Base-by-base conservation (phyloP, 306 rosid species). In the Quercus parvula region DNA sequence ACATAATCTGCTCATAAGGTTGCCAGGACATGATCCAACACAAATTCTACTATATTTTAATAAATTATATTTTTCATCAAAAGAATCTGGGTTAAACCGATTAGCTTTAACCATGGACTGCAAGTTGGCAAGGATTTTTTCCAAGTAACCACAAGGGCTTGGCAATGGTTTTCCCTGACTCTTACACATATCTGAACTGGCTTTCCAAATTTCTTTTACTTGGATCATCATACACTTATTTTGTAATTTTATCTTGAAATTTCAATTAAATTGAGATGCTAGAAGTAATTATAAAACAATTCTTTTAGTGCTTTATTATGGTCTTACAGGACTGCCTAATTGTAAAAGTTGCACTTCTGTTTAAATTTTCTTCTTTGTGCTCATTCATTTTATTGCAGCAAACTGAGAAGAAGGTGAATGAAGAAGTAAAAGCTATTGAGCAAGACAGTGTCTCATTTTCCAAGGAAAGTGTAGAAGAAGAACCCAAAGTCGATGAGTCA, bases 391-490 rank as follows among this genome's bases (percentile, higher is more conserved):
- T 57, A 51, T 77, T 19, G 52, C 63, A 92, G 91, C 76, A 83
- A 73, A 78, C 78, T 49, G 94, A 84, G 78, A 88, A 88, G 78
- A 75, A 81, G 75, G 81, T 83, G 67, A 84, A 79, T 61, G 86
- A 85, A 38, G 94, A 75, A 46, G 82, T 44, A 56, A 81, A 85
- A 77, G 82, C 68, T 38, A 73, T 63, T 35, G 87, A 74, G 71
- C 74, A 88, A 52, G 81, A 57, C 73, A 76, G 38, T 0, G 76
- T 49, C 75, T 70, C 82, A 28, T 68, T 75, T 69, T 66, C 84
- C 70, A 81, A 84, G 57, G 87, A 79, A 68, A 84, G 71, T 58
- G 88, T 70, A 78, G 86, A 75, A 38, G 81, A 82, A 52, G 83
- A 79, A 15, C 82, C 73, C 70, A 78, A 89, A 80, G 83, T 78